phyloP scores from a whole-genome alignment of 2,329 filamentous ascomycete genomes.

The Epichloe hybrida region DNA sequence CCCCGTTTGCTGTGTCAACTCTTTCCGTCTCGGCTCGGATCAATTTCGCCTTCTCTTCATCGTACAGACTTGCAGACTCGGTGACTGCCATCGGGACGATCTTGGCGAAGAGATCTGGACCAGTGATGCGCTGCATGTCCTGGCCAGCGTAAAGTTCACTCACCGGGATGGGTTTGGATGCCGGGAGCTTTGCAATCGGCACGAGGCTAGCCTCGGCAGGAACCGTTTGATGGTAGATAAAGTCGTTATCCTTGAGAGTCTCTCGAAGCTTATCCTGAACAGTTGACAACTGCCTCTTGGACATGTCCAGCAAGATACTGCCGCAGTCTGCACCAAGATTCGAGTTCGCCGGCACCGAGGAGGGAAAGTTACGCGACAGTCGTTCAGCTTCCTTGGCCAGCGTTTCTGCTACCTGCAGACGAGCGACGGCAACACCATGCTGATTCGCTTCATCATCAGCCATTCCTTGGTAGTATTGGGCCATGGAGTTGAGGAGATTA shows the following conservation, averaged over 20 bases:
- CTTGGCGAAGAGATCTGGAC: constrained; percentile 91
- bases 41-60: constrained; percentile 95
- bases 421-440: constrained; percentile 72
- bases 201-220: constrained; percentile 73
- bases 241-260: constrained; percentile 86
- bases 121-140: constrained; percentile 93
- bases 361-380: constrained; percentile 67
- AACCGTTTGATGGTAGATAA: constrained; percentile 90
- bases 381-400: constrained; percentile 67
- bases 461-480: constrained; percentile 86
- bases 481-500: constrained; percentile 68
- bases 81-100: constrained; percentile 94
- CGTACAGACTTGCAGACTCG: constrained; percentile 90
- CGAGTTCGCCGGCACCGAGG: constrained; percentile 62
- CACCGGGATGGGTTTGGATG: constrained; percentile 92
- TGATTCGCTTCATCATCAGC: constrained; percentile 82
- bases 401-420: constrained; percentile 68
- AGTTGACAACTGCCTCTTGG: constrained; percentile 66
- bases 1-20: constrained; percentile 82
- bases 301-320: constrained; percentile 58
- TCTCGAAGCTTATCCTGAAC: constrained; percentile 70
- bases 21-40: constrained; percentile 87
- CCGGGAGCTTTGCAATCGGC: constrained; percentile 78
- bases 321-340: constrained; percentile 77
- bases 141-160: constrained; percentile 94